Conservation (phyloP, 2,329 filamentous ascomycete species). For the Beauveria bassiana region DNA sequence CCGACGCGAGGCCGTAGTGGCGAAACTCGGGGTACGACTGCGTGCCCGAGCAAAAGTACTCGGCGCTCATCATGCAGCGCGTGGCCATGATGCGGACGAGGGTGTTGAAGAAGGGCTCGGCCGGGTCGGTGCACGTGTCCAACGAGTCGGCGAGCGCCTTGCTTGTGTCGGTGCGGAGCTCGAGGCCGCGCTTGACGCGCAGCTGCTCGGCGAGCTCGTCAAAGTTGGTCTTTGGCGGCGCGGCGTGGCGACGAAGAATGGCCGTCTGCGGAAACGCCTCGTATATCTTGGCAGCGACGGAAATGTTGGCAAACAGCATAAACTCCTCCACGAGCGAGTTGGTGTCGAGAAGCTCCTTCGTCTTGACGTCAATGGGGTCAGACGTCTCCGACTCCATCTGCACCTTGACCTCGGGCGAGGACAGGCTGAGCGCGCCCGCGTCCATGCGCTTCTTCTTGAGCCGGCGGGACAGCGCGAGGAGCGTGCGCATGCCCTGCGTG, state of each 20-base stretch:
- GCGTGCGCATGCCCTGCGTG: slow-evolving; percentile 77
- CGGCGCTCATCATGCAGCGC: slow-evolving; percentile 97
- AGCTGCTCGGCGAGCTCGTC: slow-evolving; percentile 89
- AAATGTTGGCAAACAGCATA: slow-evolving; percentile 97
- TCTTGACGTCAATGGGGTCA: slow-evolving; percentile 92
- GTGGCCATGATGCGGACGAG: slow-evolving; percentile 95
- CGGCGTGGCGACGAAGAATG: slow-evolving; percentile 82
- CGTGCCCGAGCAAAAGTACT: slow-evolving; percentile 94
- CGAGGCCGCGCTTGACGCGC: slow-evolving; percentile 73
- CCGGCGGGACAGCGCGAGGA: slow-evolving; percentile 85
- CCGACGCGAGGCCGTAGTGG: slow-evolving; percentile 91
- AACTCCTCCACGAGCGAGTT: slow-evolving; percentile 98
- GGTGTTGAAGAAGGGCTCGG: slow-evolving; percentile 96
- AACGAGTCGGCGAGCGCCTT: slow-evolving; percentile 90
- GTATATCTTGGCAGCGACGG: slow-evolving; percentile 84
- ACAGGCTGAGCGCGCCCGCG: slow-evolving; percentile 87
- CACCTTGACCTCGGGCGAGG: slow-evolving; percentile 95
- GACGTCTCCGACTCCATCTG: slow-evolving; percentile 93
- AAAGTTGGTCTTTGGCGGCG: slow-evolving; percentile 93
- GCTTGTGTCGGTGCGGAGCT: slow-evolving; percentile 77
- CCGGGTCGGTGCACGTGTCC: slow-evolving; percentile 70
- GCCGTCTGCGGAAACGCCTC: slow-evolving; percentile 91
- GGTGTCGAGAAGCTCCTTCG: slow-evolving; percentile 86
- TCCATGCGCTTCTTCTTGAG: slow-evolving; percentile 94
- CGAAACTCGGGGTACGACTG: slow-evolving; percentile 91